Evolutionary conservation across 176 grass and related monocot species (phyloP), one percentile per base, ranked within the genome.

Genomic region (Thalia dealbata): DNA sequence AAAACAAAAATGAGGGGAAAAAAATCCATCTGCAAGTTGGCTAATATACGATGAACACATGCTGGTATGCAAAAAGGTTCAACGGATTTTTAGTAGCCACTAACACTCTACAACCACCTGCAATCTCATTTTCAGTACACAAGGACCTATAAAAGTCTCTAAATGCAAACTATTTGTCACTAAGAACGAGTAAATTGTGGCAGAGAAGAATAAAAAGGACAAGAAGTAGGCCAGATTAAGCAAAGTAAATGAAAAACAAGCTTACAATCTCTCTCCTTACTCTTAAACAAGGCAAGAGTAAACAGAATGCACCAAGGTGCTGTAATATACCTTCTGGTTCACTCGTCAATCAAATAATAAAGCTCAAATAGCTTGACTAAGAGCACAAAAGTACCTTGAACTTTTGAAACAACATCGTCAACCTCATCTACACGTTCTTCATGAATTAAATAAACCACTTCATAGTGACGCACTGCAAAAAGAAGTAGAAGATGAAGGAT

Each of bases 361-460:
- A 52, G 8, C 44, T 72, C 21, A 21, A 54, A 54, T 29, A 52
- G 14, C 23, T 23, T 45, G n/a, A 51, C 51, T 51, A 71, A 28
- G 27, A 52, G 70, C 32, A 15, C 19, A 70, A 79, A 80, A 28
- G 19, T 59, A 97, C 93, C 93, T 97, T 91, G 89, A 43, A 90
- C 82, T 92, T 97, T 92, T 38, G 89, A 80, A 69, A 92, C 50
- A 24, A 97, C 83, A 62, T 77, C 75, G 67, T 97, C 93, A 86
- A 86, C 85, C 75, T 92, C 87, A 67, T 90, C 85, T n/a, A 84
- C 71, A 42, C 25, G 78, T 12, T 91, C 85, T 84, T 92, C 85
- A 61, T 97, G 89, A 76, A 92, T 97, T 58, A 92, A 81, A 79
- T 92, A 92, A 75, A 97, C 89, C 25, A 97, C 86, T 79, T 92